Conservation (phyloP, 2,329 filamentous ascomycete species). For the Ascochyta clinopodiicola region DNA sequence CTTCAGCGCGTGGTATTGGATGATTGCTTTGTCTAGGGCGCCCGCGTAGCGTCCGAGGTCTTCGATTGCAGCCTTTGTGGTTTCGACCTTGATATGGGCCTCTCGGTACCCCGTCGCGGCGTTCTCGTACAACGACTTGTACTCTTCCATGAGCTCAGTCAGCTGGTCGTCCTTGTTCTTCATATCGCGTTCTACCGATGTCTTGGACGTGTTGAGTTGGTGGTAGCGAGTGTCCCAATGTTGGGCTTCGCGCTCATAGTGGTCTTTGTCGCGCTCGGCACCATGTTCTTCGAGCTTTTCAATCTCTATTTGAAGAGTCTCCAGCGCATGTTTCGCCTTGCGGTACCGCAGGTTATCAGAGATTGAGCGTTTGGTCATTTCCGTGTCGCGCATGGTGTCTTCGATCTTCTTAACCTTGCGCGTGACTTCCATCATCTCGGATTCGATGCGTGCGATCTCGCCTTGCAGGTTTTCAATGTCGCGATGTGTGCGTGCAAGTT, state of each 20-base stretch:
- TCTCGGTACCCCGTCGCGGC: slow-evolving; percentile 82
- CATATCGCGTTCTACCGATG: slow-evolving; percentile 77
- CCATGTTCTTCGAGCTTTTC: slow-evolving; percentile 76
- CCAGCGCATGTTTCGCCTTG: slow-evolving; percentile 72
- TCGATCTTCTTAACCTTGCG: slow-evolving; percentile 78
- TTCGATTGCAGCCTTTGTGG: slow-evolving; percentile 90
- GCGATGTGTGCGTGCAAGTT: slow-evolving; percentile 72
- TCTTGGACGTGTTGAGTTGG: slow-evolving; percentile 73
- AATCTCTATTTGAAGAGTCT: slow-evolving; percentile 73
- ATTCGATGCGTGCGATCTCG: slow-evolving; percentile 69
- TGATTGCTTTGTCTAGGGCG: slow-evolving; percentile 93
- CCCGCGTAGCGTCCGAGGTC: slow-evolving; percentile 82
- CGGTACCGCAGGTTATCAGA: slow-evolving; percentile 87
- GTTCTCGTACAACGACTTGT: slow-evolving; percentile 84
- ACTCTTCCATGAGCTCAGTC: slow-evolving; percentile 74
- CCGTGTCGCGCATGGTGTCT: slow-evolving; percentile 77
- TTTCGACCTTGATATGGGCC: slow-evolving; percentile 86
- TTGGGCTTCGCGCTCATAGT: slow-evolving; percentile 73
- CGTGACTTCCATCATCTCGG: slow-evolving; percentile 71
- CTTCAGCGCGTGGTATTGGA: slow-evolving; percentile 94
- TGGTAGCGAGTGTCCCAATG: slow-evolving; percentile 72
- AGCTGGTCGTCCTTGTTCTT: slow-evolving; percentile 86
- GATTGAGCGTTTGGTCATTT: slow-evolving; percentile 85
- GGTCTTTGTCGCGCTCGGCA: slow-evolving; percentile 80
- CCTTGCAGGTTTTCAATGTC: slow-evolving; percentile 73